Evolutionary conservation across 371 early-diverging fungal species (phyloP).

Genomic region (Apophysomyces variabilis): DNA sequence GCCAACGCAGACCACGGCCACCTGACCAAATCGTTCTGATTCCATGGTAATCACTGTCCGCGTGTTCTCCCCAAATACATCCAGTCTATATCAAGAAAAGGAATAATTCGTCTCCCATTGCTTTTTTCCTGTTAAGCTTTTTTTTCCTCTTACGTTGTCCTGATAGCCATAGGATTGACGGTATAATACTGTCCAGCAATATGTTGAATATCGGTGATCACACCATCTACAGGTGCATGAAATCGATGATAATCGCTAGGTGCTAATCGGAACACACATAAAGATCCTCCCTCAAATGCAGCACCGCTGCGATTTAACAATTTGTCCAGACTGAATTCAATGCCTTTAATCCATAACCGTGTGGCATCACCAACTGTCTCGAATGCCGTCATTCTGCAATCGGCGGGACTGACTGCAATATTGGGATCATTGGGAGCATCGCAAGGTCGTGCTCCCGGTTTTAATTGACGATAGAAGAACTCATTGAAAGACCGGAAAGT

Average conservation of each 20-base stretch:
- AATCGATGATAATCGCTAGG: slow-evolving; percentile 92
- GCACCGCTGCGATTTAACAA: slow-evolving; percentile 60
- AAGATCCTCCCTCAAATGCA: slow-evolving; percentile 65
- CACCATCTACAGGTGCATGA: slow-evolving; percentile 83
- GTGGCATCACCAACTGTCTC: slow-evolving; percentile 71
- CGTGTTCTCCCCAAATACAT: slow-evolving; percentile 87
- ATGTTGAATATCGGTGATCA: slow-evolving; percentile 56
- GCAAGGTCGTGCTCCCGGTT: slow-evolving; percentile 69
- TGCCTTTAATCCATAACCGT: slow-evolving; percentile 88
- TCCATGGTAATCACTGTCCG: slow-evolving; percentile 75
- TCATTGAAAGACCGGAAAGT: slow-evolving; percentile 83
- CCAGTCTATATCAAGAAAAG: slow-evolving; percentile 40
- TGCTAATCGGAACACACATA: slow-evolving; percentile 83
- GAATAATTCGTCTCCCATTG: neutral
- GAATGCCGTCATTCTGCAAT: slow-evolving; percentile 80
- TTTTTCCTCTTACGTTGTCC: slow-evolving; percentile 50
- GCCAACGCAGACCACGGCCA: slow-evolving; percentile 79
- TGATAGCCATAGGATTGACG: slow-evolving; percentile 89
- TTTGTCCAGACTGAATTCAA: slow-evolving; percentile 68
- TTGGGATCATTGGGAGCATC: slow-evolving; percentile 66
- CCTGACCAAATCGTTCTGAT: slow-evolving; percentile 71
- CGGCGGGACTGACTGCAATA: slow-evolving; percentile 81
- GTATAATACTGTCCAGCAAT: slow-evolving; percentile 82
- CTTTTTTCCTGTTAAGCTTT: neutral
- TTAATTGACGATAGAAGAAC: slow-evolving; percentile 87